Conservation (phyloP, 1,284 basidiomycete genomes). For the Melampsora larici-populina region DNA sequence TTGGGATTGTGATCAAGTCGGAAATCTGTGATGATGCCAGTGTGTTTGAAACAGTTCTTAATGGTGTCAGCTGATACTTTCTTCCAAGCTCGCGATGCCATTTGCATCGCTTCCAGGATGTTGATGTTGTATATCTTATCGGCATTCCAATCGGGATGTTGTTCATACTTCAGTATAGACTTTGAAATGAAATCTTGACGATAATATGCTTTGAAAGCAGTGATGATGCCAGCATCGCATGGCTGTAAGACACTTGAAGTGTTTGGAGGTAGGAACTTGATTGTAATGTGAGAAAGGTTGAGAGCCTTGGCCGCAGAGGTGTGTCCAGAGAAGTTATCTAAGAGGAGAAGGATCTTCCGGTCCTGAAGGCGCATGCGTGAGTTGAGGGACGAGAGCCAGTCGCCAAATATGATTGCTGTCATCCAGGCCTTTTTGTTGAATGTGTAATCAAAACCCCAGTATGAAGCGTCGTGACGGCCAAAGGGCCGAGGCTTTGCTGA, state of each 20-base stretch:
- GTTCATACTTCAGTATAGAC: neutral
- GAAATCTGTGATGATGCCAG: neutral
- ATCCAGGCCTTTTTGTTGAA: neutral
- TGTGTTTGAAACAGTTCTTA: neutral
- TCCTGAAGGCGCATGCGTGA: neutral
- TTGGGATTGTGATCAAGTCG: too few relatives aligned
- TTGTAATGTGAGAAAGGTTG: slow-evolving; percentile 47
- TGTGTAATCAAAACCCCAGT: slow-evolving; percentile 48
- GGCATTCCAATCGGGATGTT: slow-evolving; percentile 45
- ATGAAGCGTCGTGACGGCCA: too few relatives aligned
- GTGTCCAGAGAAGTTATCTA: slow-evolving; percentile 55
- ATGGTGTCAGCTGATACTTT: neutral
- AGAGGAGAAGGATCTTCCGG: slow-evolving; percentile 49
- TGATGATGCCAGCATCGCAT: slow-evolving; percentile 54
- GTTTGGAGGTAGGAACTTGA: slow-evolving; percentile 53
- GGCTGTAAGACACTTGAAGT: slow-evolving; percentile 52
- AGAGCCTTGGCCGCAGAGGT: slow-evolving; percentile 45
- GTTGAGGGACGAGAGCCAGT: neutral
- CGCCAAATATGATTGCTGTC: neutral
- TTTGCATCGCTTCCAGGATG: slow-evolving; percentile 53
- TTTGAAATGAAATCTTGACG: slow-evolving; percentile 43
- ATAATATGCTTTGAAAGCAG: slow-evolving; percentile 54
- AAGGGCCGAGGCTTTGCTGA: neutral
- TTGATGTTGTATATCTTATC: slow-evolving; percentile 55
- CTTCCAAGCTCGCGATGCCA: slow-evolving; percentile 44